These are phyloP conservation scores for Nepenthes mirabilis DNA, from an alignment of 148 eudicot genomes.

Conservation along the genomic window DNA sequence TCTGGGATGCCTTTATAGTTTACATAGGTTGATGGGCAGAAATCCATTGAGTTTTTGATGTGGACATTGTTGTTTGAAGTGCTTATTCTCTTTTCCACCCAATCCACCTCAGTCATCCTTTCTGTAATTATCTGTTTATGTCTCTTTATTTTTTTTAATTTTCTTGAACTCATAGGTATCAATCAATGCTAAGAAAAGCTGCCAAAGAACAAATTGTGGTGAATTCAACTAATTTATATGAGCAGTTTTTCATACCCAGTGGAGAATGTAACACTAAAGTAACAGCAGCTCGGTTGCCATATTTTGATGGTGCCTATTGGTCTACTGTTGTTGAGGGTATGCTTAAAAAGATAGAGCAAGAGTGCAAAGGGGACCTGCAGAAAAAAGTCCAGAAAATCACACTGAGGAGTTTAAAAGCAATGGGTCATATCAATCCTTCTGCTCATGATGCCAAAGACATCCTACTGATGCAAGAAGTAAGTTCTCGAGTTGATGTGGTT, in stretches of 20 bases:
- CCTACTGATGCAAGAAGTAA: constrained; percentile 68
- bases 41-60: too few relatives aligned
- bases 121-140: neutral
- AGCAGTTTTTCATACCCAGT: constrained; percentile 50
- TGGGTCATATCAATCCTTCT: constrained; percentile 57
- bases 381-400: constrained; percentile 32
- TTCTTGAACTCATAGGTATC: constrained; percentile 42
- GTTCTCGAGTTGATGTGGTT: constrained; percentile 1
- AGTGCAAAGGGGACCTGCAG: constrained; percentile 25
- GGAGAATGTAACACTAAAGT: constrained; percentile 44
- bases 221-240: constrained; percentile 48
- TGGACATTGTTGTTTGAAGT: too few relatives aligned
- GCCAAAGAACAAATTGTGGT: constrained; percentile 47
- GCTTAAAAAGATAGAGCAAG: constrained; percentile 38
- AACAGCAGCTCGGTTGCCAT: constrained; percentile 78
- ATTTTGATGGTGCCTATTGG: constrained; percentile 78
- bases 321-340: constrained; percentile 49
- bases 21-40: too few relatives aligned
- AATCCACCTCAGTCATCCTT: neutral
- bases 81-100: neutral
- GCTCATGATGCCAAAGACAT: constrained; percentile 52
- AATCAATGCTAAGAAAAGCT: constrained; percentile 71
- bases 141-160: neutral
- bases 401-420: constrained; percentile 49
- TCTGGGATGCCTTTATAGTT: too few relatives aligned